A percentile compares a stretch with the other conserved stretches of the same genome.
Evolutionary conservation across 805 yeast species (phyloP).

Genomic region (Ogataea saltuana): DNA sequence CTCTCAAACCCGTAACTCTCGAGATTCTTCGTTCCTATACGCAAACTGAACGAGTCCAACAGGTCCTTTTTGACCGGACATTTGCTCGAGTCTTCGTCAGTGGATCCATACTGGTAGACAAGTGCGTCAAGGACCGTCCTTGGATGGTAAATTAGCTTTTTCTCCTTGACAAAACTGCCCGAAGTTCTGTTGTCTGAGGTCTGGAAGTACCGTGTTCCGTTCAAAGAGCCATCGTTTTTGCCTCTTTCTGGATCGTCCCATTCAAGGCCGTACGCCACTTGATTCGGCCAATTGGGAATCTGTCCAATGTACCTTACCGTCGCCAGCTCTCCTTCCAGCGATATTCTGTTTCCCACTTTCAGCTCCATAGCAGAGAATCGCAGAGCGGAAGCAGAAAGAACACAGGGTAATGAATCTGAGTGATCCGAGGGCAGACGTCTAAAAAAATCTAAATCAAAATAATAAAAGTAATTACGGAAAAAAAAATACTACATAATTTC

Average conservation of each 20-base stretch:
- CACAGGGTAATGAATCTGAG: no score
- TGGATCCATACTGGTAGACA: conserved; percentile 45
- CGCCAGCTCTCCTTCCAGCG: conserved; percentile 50
- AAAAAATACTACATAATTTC: background rate
- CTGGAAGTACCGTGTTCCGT: conserved; percentile 57
- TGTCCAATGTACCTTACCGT: conserved; percentile 65
- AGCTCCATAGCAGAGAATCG: no score
- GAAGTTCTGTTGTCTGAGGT: conserved; percentile 37
- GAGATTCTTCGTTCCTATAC: conserved; percentile 57
- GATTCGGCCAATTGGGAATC: conserved; percentile 62
- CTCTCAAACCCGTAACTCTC: conserved; percentile 69
- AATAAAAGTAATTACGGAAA: background rate
- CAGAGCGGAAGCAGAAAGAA: no score
- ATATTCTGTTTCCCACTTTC: conserved; percentile 26
- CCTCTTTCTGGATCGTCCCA: conserved; percentile 80
- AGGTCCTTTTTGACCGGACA: conserved; percentile 14
- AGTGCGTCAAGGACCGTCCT: conserved; percentile 50
- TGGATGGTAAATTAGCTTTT: conserved; percentile 28
- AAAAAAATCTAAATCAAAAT: no score
- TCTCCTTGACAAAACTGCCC: conserved; percentile 64
- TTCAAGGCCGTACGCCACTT: conserved; percentile 70
- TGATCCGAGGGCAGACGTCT: no score
- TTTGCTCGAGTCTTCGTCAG: conserved; percentile 13
- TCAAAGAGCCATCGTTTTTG: conserved; percentile 63
- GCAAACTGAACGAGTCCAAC: conserved; percentile 31